phyloP scores from a whole-genome alignment of 495 filamentous ascomycete species.

The Hypoxylon fragiforme region DNA sequence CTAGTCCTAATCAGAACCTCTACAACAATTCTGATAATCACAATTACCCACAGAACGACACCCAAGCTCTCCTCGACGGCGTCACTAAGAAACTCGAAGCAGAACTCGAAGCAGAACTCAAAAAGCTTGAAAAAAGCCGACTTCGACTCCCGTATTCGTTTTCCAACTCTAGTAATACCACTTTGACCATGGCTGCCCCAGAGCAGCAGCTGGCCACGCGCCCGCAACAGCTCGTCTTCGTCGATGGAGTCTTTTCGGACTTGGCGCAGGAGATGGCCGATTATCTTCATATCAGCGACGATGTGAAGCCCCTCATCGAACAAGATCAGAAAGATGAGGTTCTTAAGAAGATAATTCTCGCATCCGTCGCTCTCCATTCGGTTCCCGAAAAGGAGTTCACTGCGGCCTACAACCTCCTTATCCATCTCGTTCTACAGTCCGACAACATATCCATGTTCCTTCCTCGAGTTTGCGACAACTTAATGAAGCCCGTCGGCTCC shows the following conservation, averaged over 20 bases:
- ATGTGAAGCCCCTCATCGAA: slow-evolving; percentile 73
- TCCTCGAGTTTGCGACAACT: slow-evolving; percentile 80
- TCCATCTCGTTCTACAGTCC: slow-evolving; percentile 86
- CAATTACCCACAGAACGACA: slow-evolving; percentile 11
- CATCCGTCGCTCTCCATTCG: slow-evolving; percentile 69
- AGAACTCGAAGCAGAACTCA: too few relatives aligned
- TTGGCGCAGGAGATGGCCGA: slow-evolving; percentile 85
- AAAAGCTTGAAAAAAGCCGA: neutral
- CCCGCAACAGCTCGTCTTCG: slow-evolving; percentile 63
- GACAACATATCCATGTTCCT: slow-evolving; percentile 83
- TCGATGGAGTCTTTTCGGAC: slow-evolving; percentile 89
- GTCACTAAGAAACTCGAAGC: too few relatives aligned
- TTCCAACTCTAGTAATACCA: neutral
- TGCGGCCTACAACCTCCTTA: slow-evolving; percentile 90
- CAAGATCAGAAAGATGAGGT: slow-evolving; percentile 78
- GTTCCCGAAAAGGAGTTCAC: slow-evolving; percentile 95
- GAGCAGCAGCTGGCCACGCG: slow-evolving; percentile 25
- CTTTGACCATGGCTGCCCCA: slow-evolving; percentile 19
- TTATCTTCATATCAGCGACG: slow-evolving; percentile 71
- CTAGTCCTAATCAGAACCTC: neutral
- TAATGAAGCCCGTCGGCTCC: slow-evolving; percentile 80
- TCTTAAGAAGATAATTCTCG: slow-evolving; percentile 82
- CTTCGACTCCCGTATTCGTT: neutral
- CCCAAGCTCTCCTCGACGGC: too few relatives aligned
- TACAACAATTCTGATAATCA: neutral